Evolutionary conservation across 129 eudicot species (phyloP).

Genomic region (Flaveria sonorensis): DNA sequence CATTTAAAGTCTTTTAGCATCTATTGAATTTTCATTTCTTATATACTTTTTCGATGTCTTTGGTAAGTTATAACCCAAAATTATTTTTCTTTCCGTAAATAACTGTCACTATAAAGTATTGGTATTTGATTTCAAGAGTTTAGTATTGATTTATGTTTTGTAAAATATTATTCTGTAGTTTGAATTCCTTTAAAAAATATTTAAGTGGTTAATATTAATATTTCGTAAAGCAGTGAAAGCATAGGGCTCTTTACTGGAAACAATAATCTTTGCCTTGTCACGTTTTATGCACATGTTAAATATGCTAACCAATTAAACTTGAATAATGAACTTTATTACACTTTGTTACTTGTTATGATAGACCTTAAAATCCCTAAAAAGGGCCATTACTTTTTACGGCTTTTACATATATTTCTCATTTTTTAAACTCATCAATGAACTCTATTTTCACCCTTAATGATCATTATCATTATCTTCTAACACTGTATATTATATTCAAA

Average conservation of each 20-base stretch:
- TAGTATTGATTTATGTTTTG: too few relatives aligned
- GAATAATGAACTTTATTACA: constrained; percentile 25
- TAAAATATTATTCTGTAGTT: background rate
- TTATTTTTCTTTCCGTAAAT: background rate
- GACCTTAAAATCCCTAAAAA: background rate
- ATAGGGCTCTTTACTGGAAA: background rate
- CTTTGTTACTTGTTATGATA: constrained; percentile 32
- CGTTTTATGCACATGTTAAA: constrained; percentile 30
- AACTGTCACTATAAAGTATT: background rate
- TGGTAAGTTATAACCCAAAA: too few relatives aligned
- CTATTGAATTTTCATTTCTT: too few relatives aligned
- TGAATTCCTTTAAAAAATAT: background rate
- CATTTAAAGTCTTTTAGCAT: too few relatives aligned
- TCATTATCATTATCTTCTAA: too few relatives aligned
- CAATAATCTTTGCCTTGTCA: constrained; percentile 8
- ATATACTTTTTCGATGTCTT: too few relatives aligned
- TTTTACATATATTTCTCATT: constrained; percentile 14
- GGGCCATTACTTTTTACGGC: background rate
- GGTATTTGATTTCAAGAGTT: background rate
- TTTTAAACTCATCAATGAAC: background rate
- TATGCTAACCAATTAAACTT: constrained; percentile 21
- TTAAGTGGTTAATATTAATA: background rate
- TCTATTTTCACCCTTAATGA: background rate
- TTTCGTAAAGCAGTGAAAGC: background rate
- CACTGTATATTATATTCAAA: too few relatives aligned